A percentile compares a stretch with the other conserved stretches of the same genome.
These are phyloP conservation scores for Tricholomella constricta DNA, from an alignment of 768 basidiomycete genomes.

Conservation along the genomic window DNA sequence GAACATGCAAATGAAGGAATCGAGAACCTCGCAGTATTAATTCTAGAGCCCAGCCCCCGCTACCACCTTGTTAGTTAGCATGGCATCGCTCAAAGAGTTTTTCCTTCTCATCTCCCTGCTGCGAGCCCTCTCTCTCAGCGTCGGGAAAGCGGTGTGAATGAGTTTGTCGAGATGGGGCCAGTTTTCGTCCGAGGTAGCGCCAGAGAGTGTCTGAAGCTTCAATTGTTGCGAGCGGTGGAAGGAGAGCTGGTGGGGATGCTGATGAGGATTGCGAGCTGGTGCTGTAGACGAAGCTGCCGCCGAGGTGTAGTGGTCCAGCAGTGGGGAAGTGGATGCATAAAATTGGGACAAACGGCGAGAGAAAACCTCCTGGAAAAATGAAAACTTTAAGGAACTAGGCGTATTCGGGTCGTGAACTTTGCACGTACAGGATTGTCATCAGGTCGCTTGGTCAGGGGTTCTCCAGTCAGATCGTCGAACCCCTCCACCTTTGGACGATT, in stretches of 20 bases:
- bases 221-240: slow-evolving; percentile 47
- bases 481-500: slow-evolving; percentile 82
- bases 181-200: slow-evolving; percentile 84
- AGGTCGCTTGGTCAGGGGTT: slow-evolving; percentile 82
- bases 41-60: slow-evolving; percentile 17
- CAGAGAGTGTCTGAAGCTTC: slow-evolving; percentile 61
- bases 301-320: slow-evolving; percentile 67
- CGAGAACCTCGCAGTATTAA: neutral
- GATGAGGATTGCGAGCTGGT: slow-evolving; percentile 32
- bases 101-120: slow-evolving; percentile 42
- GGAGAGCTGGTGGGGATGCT: slow-evolving; percentile 54
- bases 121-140: slow-evolving; percentile 52
- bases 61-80: slow-evolving; percentile 36
- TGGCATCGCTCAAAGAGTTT: slow-evolving; percentile 56
- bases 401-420: neutral
- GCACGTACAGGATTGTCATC: slow-evolving; percentile 80
- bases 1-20: slow-evolving; percentile 1
- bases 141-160: slow-evolving; percentile 59
- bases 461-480: slow-evolving; percentile 84
- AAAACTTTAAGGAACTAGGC: neutral
- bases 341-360: slow-evolving; percentile 74
- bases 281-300: slow-evolving; percentile 27
- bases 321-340: slow-evolving; percentile 77
- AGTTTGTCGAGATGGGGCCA: slow-evolving; percentile 80
- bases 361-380: slow-evolving; percentile 64